Conservation (phyloP, 2,329 filamentous ascomycete genomes). For the Talaromyces pinophilus region DNA sequence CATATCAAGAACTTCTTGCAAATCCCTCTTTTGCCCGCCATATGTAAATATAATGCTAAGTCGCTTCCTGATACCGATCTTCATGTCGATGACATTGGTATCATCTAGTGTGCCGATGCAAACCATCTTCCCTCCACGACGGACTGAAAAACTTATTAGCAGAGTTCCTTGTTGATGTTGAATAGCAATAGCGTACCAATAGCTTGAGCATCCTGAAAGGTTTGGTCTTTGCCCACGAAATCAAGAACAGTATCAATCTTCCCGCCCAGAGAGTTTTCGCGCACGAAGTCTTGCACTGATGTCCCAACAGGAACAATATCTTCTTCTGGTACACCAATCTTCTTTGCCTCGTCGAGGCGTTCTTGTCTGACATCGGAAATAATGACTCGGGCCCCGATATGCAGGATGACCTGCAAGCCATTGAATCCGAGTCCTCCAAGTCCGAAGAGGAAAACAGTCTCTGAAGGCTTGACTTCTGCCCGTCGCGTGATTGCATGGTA, state of each 20-base stretch:
- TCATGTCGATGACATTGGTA: constrained; percentile 48
- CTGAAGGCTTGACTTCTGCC: constrained; percentile 37
- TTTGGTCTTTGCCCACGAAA: constrained; percentile 5
- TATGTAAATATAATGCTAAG: constrained; percentile 49
- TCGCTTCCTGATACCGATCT: constrained; percentile 47
- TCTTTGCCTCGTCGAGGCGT: background rate
- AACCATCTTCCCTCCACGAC: constrained; percentile 32
- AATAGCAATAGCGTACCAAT: background rate
- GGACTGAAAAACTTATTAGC: background rate
- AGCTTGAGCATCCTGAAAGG: constrained; percentile 4
- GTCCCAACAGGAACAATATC: constrained; percentile 2
- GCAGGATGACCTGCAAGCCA: constrained; percentile 46
- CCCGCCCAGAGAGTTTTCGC: background rate
- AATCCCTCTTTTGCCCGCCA: constrained; percentile 44
- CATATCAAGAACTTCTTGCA: constrained; percentile 26
- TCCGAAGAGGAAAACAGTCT: constrained; percentile 46
- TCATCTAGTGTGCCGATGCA: constrained; percentile 45
- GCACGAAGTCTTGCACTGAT: constrained; percentile 2
- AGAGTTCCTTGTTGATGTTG: background rate
- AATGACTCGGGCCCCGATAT: constrained; percentile 51
- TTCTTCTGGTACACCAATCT: background rate
- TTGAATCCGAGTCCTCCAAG: constrained; percentile 48
- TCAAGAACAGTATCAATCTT: constrained; percentile 6
- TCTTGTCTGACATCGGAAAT: constrained; percentile 39
- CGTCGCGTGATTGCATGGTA: constrained; percentile 45